Evolutionary conservation across 1,284 basidiomycete genomes (phyloP).

Genomic region (Sporisorium graminicola): DNA sequence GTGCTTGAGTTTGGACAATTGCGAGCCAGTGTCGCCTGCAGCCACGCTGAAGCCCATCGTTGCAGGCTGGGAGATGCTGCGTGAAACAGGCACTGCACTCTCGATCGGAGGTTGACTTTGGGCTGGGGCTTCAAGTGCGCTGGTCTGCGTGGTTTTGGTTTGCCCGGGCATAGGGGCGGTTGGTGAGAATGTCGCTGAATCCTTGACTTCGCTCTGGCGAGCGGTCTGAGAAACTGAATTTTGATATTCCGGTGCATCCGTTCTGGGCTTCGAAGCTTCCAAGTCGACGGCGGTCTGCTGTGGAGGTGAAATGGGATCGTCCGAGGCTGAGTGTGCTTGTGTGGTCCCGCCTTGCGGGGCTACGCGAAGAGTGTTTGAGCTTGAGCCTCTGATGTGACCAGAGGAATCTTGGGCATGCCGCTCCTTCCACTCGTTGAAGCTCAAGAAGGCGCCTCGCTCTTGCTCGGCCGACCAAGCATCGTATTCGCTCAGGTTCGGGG

Average conservation of each 20-base stretch:
- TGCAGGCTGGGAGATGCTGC: not conserved
- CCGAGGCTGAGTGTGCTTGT: conserved; percentile 1
- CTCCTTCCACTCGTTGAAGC: conserved; percentile 53
- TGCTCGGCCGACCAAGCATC: conserved; percentile 53
- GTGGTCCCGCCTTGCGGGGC: not conserved
- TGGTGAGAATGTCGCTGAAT: not conserved
- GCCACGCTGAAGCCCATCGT: conserved; percentile 27
- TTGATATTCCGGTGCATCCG: not conserved
- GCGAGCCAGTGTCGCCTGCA: conserved; percentile 42
- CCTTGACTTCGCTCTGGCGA: not conserved
- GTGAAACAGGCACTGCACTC: not conserved
- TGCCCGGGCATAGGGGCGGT: not conserved
- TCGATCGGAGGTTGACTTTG: not conserved
- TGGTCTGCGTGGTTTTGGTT: not conserved
- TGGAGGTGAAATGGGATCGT: not conserved
- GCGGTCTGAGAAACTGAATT: not conserved
- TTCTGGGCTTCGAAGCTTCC: not conserved
- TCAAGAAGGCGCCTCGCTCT: conserved; percentile 40
- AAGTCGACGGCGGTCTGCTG: not conserved
- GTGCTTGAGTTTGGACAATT: conserved; percentile 60
- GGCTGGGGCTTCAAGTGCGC: not conserved
- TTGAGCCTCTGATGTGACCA: not conserved
- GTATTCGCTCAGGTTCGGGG: conserved; percentile 25
- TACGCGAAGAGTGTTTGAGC: not conserved
- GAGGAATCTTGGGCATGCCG: conserved; percentile 16